phyloP scores from a whole-genome alignment of 345 rosid species.

The Linum usitatissimum region DNA sequence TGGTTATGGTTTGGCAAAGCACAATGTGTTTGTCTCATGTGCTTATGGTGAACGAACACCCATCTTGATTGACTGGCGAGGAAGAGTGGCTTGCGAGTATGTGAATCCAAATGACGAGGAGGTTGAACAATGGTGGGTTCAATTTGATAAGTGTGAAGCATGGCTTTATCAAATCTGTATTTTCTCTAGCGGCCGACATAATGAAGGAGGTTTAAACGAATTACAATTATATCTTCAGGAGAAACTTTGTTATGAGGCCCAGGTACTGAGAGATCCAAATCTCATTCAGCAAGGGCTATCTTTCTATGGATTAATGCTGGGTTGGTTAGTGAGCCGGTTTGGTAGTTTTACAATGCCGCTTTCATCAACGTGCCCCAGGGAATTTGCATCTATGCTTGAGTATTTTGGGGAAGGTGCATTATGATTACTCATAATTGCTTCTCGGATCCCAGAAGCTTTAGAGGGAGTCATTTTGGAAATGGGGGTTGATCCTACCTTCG shows the following conservation, averaged over 20 bases:
- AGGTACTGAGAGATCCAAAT: conserved; percentile 71
- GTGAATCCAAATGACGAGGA: conserved; percentile 7
- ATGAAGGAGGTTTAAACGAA: no score
- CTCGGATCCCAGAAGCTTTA: conserved; percentile 78
- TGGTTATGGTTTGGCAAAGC: conserved; percentile 43
- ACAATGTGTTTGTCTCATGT: conserved; percentile 60
- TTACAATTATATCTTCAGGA: conserved; percentile 66
- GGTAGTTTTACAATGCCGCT: conserved; percentile 97
- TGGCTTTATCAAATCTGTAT: no score
- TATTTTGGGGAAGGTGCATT: conserved; percentile 79
- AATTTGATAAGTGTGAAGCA: no score
- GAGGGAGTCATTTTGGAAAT: conserved; percentile 68
- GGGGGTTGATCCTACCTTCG: conserved; percentile 74
- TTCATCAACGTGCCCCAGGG: conserved; percentile 72
- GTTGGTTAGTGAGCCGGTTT: conserved; percentile 78
- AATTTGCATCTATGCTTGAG: conserved; percentile 93
- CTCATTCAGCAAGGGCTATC: conserved; percentile 76
- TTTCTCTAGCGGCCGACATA: no score
- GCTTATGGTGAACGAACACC: conserved; percentile 55
- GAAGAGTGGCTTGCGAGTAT: conserved; percentile 56
- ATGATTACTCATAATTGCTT: conserved; percentile 57
- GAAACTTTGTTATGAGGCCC: conserved; percentile 92
- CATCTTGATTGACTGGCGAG: conserved; percentile 53
- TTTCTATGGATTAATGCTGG: conserved; percentile 77
- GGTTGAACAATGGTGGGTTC: no score